phyloP scores from a whole-genome alignment of 768 basidiomycete genomes.

The Auriculariales sp. region DNA sequence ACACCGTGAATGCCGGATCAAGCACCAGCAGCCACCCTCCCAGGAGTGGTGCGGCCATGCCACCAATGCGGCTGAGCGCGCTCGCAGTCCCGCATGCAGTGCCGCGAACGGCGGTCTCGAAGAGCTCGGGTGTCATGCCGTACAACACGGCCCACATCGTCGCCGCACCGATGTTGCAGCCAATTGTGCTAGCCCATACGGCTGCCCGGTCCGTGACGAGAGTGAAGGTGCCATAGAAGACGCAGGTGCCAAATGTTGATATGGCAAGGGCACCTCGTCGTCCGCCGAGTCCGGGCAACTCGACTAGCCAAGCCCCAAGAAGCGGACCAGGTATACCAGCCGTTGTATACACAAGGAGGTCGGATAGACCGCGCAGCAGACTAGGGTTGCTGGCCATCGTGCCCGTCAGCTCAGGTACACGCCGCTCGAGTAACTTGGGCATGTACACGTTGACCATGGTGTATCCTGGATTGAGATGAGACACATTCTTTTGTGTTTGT shows the following conservation, averaged over 20 bases:
- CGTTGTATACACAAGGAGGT: constrained; percentile 73
- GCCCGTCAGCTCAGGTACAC: constrained; percentile 14
- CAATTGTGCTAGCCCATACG: constrained; percentile 55
- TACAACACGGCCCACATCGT: constrained; percentile 83
- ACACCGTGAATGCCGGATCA: constrained; percentile 58
- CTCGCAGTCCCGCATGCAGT: constrained; percentile 83
- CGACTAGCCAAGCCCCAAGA: constrained; percentile 78
- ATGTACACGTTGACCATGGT: constrained; percentile 92
- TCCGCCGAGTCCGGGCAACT: constrained; percentile 43
- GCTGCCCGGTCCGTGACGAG: constrained; percentile 40
- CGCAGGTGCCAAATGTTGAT: constrained; percentile 61
- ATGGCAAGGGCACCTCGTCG: constrained; percentile 51
- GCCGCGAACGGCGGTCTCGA: constrained; percentile 68
- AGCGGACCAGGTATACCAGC: constrained; percentile 78
- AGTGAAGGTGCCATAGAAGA: constrained; percentile 59
- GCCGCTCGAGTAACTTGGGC: constrained; percentile 69
- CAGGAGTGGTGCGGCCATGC: constrained; percentile 74
- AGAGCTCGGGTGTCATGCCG: constrained; percentile 77
- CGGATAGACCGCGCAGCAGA: constrained; percentile 56
- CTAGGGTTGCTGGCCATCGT: constrained; percentile 18
- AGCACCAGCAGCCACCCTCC: constrained; percentile 62
- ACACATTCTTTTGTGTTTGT: neutral
- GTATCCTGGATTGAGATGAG: constrained; percentile 34
- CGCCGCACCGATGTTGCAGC: constrained; percentile 68
- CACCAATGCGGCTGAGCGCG: constrained; percentile 75